A percentile compares a stretch with the other conserved stretches of the same genome.
These are phyloP conservation scores for Cyclospora cayetanensis DNA, from an alignment of 169 alveolate species.

Conservation along the genomic window DNA sequence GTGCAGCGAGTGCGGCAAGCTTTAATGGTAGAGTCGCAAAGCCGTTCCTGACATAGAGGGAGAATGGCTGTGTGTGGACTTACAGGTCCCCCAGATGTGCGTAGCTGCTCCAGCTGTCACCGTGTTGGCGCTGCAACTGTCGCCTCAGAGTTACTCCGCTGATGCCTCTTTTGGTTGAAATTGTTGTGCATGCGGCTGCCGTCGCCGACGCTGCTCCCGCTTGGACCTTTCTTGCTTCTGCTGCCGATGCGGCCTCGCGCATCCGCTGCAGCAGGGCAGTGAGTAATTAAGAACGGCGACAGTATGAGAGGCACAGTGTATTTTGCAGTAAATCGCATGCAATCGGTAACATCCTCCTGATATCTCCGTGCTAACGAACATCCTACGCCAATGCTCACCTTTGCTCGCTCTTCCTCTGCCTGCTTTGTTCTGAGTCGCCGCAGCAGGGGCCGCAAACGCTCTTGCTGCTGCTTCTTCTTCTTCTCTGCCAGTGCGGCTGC, in stretches of 20 bases:
- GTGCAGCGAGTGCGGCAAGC: too few species aligned
- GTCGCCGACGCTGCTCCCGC: conserved; percentile 42
- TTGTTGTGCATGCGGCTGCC: not conserved
- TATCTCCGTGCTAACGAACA: too few species aligned
- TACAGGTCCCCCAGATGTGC: conserved; percentile 26
- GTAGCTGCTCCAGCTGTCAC: conserved; percentile 1
- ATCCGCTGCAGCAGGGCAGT: not conserved
- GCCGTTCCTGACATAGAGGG: too few species aligned
- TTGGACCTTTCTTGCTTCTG: conserved; percentile 14
- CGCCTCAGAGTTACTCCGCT: not conserved
- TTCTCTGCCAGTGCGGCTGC: not conserved
- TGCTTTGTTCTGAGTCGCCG: not conserved
- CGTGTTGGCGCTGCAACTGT: conserved; percentile 23
- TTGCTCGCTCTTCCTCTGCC: not conserved
- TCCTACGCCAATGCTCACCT: too few species aligned
- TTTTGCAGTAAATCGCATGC: too few species aligned
- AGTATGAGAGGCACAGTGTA: too few species aligned
- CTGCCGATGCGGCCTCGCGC: conserved; percentile 32
- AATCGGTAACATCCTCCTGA: too few species aligned
- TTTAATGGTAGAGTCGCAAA: too few species aligned
- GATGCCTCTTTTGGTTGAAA: not conserved
- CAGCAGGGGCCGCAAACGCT: not conserved
- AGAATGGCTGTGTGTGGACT: too few species aligned
- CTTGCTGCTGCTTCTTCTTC: not conserved
- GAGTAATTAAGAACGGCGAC: too few species aligned